These are phyloP conservation scores for Elaeagnus macrophylla DNA, from an alignment of 306 rosid genomes.

Conservation along the genomic window DNA sequence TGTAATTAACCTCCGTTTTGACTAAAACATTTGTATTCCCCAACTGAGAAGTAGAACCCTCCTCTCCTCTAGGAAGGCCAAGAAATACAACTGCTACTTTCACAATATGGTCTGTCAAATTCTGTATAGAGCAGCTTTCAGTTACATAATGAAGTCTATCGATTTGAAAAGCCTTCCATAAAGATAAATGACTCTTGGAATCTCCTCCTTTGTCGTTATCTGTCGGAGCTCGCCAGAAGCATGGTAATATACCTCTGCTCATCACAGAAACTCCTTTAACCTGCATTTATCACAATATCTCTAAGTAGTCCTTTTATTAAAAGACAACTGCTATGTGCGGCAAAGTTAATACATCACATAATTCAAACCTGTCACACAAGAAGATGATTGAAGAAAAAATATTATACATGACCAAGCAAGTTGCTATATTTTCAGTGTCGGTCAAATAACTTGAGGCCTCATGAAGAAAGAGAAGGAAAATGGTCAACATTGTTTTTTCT, in stretches of 20 bases:
- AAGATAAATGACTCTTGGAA: slow-evolving; percentile 46
- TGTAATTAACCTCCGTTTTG: slow-evolving; percentile 44
- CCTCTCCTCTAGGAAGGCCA: slow-evolving; percentile 37
- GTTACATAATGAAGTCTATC: slow-evolving; percentile 49
- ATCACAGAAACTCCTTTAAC: slow-evolving; percentile 58
- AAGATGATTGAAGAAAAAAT: too few relatives aligned
- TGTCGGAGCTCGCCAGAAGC: slow-evolving; percentile 90
- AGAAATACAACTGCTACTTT: slow-evolving; percentile 40
- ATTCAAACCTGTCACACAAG: too few relatives aligned
- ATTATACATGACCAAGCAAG: too few relatives aligned
- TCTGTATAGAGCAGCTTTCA: slow-evolving; percentile 48
- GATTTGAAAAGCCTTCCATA: slow-evolving; percentile 70
- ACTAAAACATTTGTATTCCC: slow-evolving; percentile 32
- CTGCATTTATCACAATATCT: slow-evolving; percentile 30
- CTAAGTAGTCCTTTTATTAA: neutral
- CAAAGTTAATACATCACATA: neutral
- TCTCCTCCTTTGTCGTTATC: slow-evolving; percentile 93
- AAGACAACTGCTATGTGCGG: neutral
- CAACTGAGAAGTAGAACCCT: slow-evolving; percentile 21
- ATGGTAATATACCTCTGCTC: slow-evolving; percentile 63
- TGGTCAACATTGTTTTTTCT: neutral
- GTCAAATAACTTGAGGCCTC: too few relatives aligned
- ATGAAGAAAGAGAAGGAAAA: too few relatives aligned
- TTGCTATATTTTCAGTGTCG: too few relatives aligned
- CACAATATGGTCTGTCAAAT: slow-evolving; percentile 26